Percentiles rank a stretch among this genome's conserved stretches.
Evolutionary conservation across 2,329 filamentous ascomycete genomes (phyloP).

Genomic region (Blumeriella jaapii): DNA sequence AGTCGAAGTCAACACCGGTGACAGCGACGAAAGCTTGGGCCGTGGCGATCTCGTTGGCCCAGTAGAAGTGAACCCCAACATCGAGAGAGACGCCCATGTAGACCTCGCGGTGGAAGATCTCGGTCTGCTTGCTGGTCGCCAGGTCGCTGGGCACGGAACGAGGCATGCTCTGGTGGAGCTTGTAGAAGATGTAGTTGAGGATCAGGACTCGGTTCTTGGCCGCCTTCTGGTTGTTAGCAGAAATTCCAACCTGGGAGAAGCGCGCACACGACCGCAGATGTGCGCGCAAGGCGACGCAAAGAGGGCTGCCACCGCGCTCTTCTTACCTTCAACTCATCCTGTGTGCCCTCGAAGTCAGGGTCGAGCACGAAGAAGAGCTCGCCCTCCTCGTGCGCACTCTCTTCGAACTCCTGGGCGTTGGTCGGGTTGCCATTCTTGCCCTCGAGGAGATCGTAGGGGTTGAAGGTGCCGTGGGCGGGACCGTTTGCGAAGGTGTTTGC

Average conservation of each 20-base stretch:
- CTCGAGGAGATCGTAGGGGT: constrained; percentile 1
- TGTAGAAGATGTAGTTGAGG: constrained; percentile 8
- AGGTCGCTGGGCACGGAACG: not conserved
- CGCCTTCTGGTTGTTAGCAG: not conserved
- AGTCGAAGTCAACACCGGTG: not conserved
- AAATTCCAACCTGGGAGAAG: too few species aligned
- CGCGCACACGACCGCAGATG: too few species aligned
- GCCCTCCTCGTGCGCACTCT: not conserved
- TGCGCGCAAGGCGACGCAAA: not conserved
- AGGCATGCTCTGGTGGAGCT: not conserved
- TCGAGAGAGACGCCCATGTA: constrained; percentile 2
- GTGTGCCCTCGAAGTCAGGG: not conserved
- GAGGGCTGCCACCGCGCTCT: too few species aligned
- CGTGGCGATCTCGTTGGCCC: not conserved
- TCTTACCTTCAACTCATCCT: constrained; percentile 1
- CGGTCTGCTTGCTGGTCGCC: not conserved
- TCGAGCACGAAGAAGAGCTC: constrained; percentile 6
- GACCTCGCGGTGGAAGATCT: constrained; percentile 1
- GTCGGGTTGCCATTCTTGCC: constrained; percentile 5
- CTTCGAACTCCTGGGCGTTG: constrained; percentile 4
- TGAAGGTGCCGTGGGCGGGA: not conserved
- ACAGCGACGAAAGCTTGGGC: constrained; percentile 3
- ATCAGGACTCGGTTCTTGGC: constrained; percentile 1
- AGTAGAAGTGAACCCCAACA: constrained; percentile 5
- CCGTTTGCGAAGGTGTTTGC: not conserved